Base-by-base conservation (phyloP, 1,139 yeast species). In the Nadsonia commutata region DNA sequence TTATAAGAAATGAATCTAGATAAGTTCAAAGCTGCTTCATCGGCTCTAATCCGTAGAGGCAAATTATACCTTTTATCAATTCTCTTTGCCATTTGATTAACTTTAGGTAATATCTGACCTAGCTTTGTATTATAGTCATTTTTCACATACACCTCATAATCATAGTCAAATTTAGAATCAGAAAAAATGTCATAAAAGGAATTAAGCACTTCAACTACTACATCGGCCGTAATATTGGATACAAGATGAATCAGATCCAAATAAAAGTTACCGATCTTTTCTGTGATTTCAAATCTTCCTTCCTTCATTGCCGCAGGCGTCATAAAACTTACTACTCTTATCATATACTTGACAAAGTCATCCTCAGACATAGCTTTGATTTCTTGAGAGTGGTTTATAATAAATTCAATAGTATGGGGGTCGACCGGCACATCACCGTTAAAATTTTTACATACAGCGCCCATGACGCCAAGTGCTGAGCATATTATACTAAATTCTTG, bases 1-100 rank as follows among this genome's bases (percentile, higher is more conserved):
- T 90, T 90, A 63, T 90, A 90, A 46, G 74, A 74, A 45, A 88
- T 74, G 57, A 90, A 90, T 47, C 94, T 69, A 8, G 71, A 76
- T 52, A 88, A 64, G 53, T 83, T 86, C 43, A 62, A 61, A 56
- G 76, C 68, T 1, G 80, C 75, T 49, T 83, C 94, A 46, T 79
- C 83, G 23, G 80, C 82, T 50, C 70, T 71, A n/a, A 62, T 64
- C 56, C 83, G 78, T 51, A 83, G 66, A 40, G 66, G 71, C 1
- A 70, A 66, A 43, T 74, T 63, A 51, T 70, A 74, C 50, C 80
- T 76, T 58, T 77, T 81, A 60, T 85, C 95, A 39, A 86, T 72
- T 51, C 73, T 72, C 58, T 72, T 75, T 51, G 79, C 68, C 20
- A 66, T 67, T 44, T 71, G 72, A 46, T 68, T 68, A 41, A 80